A percentile compares a stretch with the other conserved stretches of the same genome.
phyloP scores from a whole-genome alignment of 495 filamentous ascomycete genomes.

The Penicillium chermesinum region DNA sequence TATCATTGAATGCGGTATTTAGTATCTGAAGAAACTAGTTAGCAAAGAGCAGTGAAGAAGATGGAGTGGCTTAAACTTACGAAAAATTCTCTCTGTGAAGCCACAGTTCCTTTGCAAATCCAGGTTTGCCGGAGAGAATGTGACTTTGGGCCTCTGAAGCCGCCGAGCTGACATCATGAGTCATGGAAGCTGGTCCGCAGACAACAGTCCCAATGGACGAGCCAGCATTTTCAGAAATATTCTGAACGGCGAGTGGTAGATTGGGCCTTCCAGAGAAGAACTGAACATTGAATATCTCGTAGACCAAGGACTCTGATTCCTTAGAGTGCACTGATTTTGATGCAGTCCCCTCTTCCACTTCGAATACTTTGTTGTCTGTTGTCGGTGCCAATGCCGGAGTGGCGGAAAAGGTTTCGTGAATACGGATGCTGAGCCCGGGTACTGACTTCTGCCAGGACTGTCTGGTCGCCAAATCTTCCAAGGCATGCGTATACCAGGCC shows the following conservation, averaged over 20 bases:
- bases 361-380: not conserved
- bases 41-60: not conserved
- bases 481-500: slow-evolving; percentile 19
- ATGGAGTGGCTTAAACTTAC: slow-evolving; percentile 8
- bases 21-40: not conserved
- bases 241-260: slow-evolving; percentile 3
- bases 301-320: slow-evolving; percentile 4
- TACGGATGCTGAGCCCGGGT: slow-evolving; percentile 11
- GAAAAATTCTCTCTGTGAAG: slow-evolving; percentile 21
- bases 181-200: slow-evolving; percentile 19
- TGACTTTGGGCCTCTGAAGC: slow-evolving; percentile 9
- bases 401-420: slow-evolving; percentile 15
- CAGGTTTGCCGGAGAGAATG: slow-evolving; percentile 10
- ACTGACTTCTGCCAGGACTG: slow-evolving; percentile 5
- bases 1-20: not conserved
- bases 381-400: not conserved
- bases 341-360: not conserved
- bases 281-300: slow-evolving; percentile 13
- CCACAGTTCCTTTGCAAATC: slow-evolving; percentile 16
- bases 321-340: slow-evolving; percentile 4
- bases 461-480: slow-evolving; percentile 18
- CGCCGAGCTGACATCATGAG: slow-evolving; percentile 16
- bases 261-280: slow-evolving; percentile 13
- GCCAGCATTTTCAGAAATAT: slow-evolving; percentile 4
- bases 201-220: slow-evolving; percentile 14